Evolutionary conservation across 345 rosid genomes (phyloP), one percentile per base, ranked within the genome.

Genomic region (Arabidopsis arenosa): DNA sequence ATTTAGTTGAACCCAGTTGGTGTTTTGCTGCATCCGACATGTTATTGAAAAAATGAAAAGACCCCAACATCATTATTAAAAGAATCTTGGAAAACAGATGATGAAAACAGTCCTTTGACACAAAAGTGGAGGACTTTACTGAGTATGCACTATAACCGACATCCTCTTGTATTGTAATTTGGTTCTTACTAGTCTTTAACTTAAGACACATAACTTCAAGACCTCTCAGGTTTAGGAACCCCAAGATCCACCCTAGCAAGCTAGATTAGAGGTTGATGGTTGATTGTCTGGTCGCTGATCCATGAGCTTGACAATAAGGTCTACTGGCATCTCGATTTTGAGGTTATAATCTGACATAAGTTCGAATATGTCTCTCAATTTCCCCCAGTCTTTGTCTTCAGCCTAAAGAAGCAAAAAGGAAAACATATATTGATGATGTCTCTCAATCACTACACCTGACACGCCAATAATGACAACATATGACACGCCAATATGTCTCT

Each of bases 21-120:
- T 61, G 47, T 37, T 61, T 39, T 39, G 65, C 48, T 61, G 48
- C 32, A 61, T 18, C 35, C 55, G 55, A 51, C 30, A 4, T 9
- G 17, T 7, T 8, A 49, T 18, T 17, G 0, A 39, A 39, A 5
- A 35, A 35, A 5, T 0, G 45, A 44, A 44, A 28, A 13, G 59
- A 44, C 67, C 44, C 39, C 53, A 63, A 63, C 68, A 44, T 62
- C 52, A 62, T 41, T n/a, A 43, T 63, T 59, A 17, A 63, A 63
- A 63, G 37, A 7, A 23, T 63, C 37, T 63, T 4, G 37, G 8
- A 63, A 44, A 26, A 63, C 13, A 26, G 67, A 37, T 18, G 48
- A 39, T 61, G 33, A 60, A 32, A 28, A 11, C 44, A 23, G 1
- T 23, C 26, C 26, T 23, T 23, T 23, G 26, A 23, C 26, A 23